These are phyloP conservation scores for Halocafeteria seosinensis DNA, from an alignment of 108 stramenopile species.

Conservation along the genomic window DNA sequence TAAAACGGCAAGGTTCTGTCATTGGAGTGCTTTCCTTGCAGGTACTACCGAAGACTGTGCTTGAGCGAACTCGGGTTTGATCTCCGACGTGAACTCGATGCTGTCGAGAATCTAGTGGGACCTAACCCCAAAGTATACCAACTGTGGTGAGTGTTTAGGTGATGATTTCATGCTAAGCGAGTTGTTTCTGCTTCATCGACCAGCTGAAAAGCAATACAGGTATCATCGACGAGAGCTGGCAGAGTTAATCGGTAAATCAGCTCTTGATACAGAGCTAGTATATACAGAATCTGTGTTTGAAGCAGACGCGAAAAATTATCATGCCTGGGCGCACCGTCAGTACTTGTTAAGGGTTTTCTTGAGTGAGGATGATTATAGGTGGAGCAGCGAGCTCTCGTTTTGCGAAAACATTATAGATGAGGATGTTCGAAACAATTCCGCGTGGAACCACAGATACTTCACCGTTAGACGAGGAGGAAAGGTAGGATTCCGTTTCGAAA, in stretches of 20 bases:
- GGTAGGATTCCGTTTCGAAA: too few relatives aligned
- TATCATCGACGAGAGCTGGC: slow-evolving; percentile 80
- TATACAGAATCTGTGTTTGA: slow-evolving; percentile 57
- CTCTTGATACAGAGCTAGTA: slow-evolving; percentile 48
- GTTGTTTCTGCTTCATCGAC: too few relatives aligned
- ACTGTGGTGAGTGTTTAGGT: too few relatives aligned
- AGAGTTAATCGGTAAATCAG: slow-evolving; percentile 31
- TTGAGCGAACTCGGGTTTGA: slow-evolving; percentile 12
- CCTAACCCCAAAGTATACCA: slow-evolving; percentile 97
- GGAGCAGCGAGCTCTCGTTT: slow-evolving; percentile 51
- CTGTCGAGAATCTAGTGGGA: slow-evolving; percentile 48
- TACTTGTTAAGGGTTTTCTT: slow-evolving; percentile 51
- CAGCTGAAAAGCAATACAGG: too few relatives aligned
- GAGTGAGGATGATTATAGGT: slow-evolving; percentile 41
- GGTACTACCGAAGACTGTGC: slow-evolving; percentile 9
- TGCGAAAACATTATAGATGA: slow-evolving; percentile 36
- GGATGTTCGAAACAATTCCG: slow-evolving; percentile 87
- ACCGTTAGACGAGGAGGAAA: slow-evolving; percentile 36
- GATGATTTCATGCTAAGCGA: too few relatives aligned
- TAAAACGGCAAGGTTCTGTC: neutral
- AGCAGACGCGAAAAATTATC: slow-evolving; percentile 88
- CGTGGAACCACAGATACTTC: slow-evolving; percentile 95
- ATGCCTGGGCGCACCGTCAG: slow-evolving; percentile 88
- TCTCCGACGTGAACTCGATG: slow-evolving; percentile 12
- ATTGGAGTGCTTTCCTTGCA: neutral